Conservation (phyloP, 2,329 filamentous ascomycete genomes). For the Talaromyces sp. region DNA sequence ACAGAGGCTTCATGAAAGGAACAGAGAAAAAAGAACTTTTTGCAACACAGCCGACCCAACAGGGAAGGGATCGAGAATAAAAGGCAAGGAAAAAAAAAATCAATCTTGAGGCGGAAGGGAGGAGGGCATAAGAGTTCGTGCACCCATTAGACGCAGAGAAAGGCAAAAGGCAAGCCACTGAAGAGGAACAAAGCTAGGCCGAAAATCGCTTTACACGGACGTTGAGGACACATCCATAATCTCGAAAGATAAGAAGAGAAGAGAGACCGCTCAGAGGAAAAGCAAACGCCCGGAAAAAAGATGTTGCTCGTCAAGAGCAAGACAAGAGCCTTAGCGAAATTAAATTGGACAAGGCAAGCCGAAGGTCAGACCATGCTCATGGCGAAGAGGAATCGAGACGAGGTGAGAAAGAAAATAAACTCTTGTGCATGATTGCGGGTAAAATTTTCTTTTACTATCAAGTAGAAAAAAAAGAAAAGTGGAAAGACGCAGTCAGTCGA, state of each 20-base stretch:
- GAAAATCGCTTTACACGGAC: constrained; percentile 14
- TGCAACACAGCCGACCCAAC: constrained; percentile 42
- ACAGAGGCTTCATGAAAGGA: constrained; percentile 17
- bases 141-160: constrained; percentile 32
- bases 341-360: constrained; percentile 29
- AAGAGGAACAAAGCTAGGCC: constrained; percentile 12
- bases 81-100: constrained; percentile 19
- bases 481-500: constrained; percentile 5
- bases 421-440: constrained; percentile 2
- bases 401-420: constrained; percentile 13
- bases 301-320: constrained; percentile 38
- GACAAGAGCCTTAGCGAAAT: constrained; percentile 32
- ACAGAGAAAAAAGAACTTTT: constrained; percentile 34
- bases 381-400: constrained; percentile 37
- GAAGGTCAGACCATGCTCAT: constrained; percentile 39
- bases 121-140: constrained; percentile 25
- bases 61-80: constrained; percentile 23
- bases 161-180: constrained; percentile 13
- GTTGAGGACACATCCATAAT: constrained; percentile 24
- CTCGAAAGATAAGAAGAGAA: constrained; percentile 30
- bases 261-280: constrained; percentile 33
- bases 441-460: constrained; percentile 30
- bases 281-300: constrained; percentile 38
- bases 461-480: neutral
- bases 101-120: constrained; percentile 6